Percentiles rank a stretch among this genome's conserved stretches.
These are phyloP conservation scores for Jatropha podagrica DNA, from an alignment of 441 rosid species.

Conservation along the genomic window DNA sequence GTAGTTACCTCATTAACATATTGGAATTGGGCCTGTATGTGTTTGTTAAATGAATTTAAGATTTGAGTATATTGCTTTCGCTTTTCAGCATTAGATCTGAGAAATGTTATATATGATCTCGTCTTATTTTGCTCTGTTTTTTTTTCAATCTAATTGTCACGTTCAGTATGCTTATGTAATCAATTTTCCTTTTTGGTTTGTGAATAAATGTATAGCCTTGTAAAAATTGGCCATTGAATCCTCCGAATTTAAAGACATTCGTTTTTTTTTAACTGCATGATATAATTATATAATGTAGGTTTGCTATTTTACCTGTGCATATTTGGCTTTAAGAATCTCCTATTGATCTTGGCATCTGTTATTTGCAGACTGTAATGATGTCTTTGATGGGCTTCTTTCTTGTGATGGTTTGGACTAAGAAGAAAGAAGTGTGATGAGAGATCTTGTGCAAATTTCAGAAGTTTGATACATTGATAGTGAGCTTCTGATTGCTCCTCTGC, in stretches of 20 bases:
- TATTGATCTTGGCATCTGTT: background rate
- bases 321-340: background rate
- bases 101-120: background rate
- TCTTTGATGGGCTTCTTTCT: constrained; percentile 78
- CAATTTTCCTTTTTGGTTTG: background rate
- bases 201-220: background rate
- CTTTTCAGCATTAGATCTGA: background rate
- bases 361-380: constrained; percentile 77
- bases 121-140: no score
- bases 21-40: background rate
- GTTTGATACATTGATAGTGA: background rate
- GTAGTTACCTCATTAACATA: background rate
- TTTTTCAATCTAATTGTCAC: background rate
- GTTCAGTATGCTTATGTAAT: background rate
- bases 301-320: background rate
- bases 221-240: background rate
- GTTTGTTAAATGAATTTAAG: background rate
- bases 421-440: constrained; percentile 26
- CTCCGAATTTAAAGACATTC: background rate
- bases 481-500: background rate
- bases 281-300: background rate
- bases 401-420: constrained; percentile 72
- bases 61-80: background rate
- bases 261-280: background rate
- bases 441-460: background rate